These are phyloP conservation scores for Osmozyma mogii DNA, from an alignment of 805 yeast species.

Conservation along the genomic window DNA sequence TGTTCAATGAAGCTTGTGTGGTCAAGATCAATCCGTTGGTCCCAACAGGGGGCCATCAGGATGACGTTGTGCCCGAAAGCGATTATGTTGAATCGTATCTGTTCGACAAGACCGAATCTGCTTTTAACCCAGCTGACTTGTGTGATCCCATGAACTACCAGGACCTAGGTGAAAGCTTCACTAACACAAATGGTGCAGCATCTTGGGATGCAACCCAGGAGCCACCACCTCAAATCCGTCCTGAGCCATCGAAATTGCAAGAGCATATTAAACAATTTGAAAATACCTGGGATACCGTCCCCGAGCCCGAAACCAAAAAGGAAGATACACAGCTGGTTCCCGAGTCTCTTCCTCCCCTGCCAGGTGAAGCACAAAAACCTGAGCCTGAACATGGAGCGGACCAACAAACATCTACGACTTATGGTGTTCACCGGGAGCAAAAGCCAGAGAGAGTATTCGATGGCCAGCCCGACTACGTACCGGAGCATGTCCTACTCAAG, in stretches of 20 bases:
- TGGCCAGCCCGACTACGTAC: slow-evolving; percentile 19
- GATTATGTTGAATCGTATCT: too few species aligned
- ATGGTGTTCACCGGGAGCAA: slow-evolving; percentile 10
- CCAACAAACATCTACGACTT: slow-evolving; percentile 1
- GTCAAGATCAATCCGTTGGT: slow-evolving; percentile 3
- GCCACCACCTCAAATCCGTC: slow-evolving; percentile 29
- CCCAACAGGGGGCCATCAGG: background rate
- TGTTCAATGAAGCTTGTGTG: slow-evolving; percentile 3
- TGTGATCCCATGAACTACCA: slow-evolving; percentile 26
- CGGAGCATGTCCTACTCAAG: slow-evolving; percentile 15
- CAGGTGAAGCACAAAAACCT: background rate
- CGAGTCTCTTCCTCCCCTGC: background rate
- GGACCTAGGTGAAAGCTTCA: slow-evolving; percentile 10
- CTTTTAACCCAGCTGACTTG: slow-evolving; percentile 14
- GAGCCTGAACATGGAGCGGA: background rate
- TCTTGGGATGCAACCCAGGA: slow-evolving; percentile 39
- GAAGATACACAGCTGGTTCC: background rate
- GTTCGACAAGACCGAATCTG: too few species aligned
- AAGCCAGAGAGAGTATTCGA: slow-evolving; percentile 26
- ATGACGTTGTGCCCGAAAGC: too few species aligned
- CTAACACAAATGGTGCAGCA: slow-evolving; percentile 14
- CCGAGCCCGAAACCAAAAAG: slow-evolving; percentile 1
- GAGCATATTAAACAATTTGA: slow-evolving; percentile 12
- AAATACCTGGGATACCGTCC: slow-evolving; percentile 21
- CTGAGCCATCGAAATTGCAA: slow-evolving; percentile 5